phyloP scores from a whole-genome alignment of 1,284 basidiomycete genomes.

The Melampsora abietis-canadensis region DNA sequence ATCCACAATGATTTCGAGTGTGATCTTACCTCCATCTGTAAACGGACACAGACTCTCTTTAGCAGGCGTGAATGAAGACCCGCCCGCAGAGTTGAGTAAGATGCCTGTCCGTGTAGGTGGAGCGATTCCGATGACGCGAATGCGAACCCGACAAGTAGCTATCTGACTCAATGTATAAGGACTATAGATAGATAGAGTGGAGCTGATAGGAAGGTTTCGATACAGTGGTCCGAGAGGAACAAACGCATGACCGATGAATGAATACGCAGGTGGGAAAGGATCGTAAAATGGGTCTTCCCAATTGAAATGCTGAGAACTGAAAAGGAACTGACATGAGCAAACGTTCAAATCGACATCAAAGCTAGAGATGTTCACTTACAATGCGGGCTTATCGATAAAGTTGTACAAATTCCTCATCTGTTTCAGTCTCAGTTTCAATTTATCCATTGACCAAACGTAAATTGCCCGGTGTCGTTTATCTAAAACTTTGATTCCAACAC shows the following conservation, averaged over 20 bases:
- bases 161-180: constrained; percentile 88
- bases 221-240: constrained; percentile 78
- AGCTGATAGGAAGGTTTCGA: constrained; percentile 70
- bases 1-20: constrained; percentile 65
- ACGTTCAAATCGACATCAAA: not conserved
- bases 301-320: constrained; percentile 82
- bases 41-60: constrained; percentile 50
- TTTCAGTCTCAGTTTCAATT: constrained; percentile 79
- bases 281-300: constrained; percentile 90
- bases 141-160: constrained; percentile 78
- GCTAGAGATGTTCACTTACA: not conserved
- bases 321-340: not conserved
- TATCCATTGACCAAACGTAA: constrained; percentile 84
- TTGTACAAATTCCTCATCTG: constrained; percentile 90
- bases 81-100: constrained; percentile 59
- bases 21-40: constrained; percentile 38
- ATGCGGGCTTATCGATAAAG: constrained; percentile 88
- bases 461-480: constrained; percentile 80
- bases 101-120: constrained; percentile 49
- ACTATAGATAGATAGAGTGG: constrained; percentile 79
- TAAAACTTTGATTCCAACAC: constrained; percentile 82
- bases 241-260: constrained; percentile 82
- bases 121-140: constrained; percentile 58
- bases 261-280: constrained; percentile 74
- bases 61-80: constrained; percentile 72